These are phyloP conservation scores for Suillus ampliporus DNA, from an alignment of 768 basidiomycete genomes.

Conservation along the genomic window DNA sequence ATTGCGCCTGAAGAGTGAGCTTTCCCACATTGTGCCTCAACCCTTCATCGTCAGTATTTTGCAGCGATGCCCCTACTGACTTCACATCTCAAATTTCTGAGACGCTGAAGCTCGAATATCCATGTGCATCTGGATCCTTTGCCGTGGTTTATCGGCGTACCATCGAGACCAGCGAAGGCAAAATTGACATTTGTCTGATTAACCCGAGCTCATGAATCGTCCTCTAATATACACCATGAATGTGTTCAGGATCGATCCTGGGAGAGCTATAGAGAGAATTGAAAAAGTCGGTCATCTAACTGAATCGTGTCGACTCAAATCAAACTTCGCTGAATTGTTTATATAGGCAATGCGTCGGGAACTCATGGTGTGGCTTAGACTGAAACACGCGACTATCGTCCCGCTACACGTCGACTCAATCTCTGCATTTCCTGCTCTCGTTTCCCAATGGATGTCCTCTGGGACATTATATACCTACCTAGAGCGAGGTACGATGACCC, in stretches of 20 bases:
- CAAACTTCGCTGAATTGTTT: not conserved
- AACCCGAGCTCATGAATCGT: too few species aligned
- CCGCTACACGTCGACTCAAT: constrained; percentile 17
- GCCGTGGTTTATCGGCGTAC: not conserved
- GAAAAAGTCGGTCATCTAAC: not conserved
- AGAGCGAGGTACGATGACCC: not conserved
- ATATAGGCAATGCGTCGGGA: constrained; percentile 22
- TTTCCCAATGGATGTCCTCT: not conserved
- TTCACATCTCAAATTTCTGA: not conserved
- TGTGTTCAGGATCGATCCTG: not conserved
- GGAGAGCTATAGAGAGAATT: not conserved
- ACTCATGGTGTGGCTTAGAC: constrained; percentile 24
- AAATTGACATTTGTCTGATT: not conserved
- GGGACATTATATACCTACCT: not conserved
- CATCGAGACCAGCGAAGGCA: not conserved
- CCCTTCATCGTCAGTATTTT: too few species aligned
- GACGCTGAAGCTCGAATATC: not conserved
- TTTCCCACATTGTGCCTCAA: too few species aligned
- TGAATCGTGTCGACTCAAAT: not conserved
- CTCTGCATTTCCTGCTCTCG: not conserved
- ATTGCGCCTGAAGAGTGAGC: too few species aligned
- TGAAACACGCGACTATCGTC: constrained; percentile 25
- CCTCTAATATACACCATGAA: not conserved
- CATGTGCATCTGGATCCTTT: not conserved
- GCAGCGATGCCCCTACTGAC: not conserved